These are phyloP conservation scores for Pharnaceum exiguum DNA, from an alignment of 148 eudicot species.

Conservation along the genomic window DNA sequence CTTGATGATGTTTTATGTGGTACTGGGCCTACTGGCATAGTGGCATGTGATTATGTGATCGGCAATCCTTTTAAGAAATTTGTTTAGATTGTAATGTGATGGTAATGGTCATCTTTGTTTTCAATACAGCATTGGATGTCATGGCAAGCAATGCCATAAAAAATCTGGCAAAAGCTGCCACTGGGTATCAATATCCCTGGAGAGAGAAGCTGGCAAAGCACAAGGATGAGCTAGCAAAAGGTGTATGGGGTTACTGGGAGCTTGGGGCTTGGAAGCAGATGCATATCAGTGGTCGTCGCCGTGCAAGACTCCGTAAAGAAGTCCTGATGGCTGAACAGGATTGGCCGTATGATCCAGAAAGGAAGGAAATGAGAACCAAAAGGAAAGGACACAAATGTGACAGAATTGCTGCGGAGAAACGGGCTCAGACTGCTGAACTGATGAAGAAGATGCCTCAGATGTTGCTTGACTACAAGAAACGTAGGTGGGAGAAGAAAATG, in stretches of 20 bases:
- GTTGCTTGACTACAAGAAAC: conserved; percentile 77
- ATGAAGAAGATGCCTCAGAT: conserved; percentile 85
- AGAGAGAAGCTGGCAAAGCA: conserved; percentile 66
- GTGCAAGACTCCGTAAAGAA: conserved; percentile 76
- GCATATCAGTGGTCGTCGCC: conserved; percentile 59
- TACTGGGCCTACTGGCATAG: too few species aligned
- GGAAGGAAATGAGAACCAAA: conserved; percentile 74
- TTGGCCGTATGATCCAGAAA: conserved; percentile 80
- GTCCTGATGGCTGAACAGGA: conserved; percentile 57
- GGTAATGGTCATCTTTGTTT: too few species aligned
- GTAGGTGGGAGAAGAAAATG: conserved; percentile 93
- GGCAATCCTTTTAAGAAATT: too few species aligned
- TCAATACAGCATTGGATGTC: conserved; percentile 8
- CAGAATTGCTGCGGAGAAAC: conserved; percentile 68
- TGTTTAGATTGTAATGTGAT: too few species aligned
- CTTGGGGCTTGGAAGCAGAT: conserved; percentile 89
- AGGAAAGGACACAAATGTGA: conserved; percentile 89
- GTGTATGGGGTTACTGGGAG: conserved; percentile 95
- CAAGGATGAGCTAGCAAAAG: conserved; percentile 72
- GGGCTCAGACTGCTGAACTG: conserved; percentile 64
- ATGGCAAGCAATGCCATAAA: conserved; percentile 77
- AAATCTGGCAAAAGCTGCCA: conserved; percentile 60
- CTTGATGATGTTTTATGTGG: too few species aligned
- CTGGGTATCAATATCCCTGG: conserved; percentile 82
- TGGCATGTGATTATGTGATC: too few species aligned